These are phyloP conservation scores for Rubroboletus satanas DNA, from an alignment of 768 basidiomycete species.

Conservation along the genomic window DNA sequence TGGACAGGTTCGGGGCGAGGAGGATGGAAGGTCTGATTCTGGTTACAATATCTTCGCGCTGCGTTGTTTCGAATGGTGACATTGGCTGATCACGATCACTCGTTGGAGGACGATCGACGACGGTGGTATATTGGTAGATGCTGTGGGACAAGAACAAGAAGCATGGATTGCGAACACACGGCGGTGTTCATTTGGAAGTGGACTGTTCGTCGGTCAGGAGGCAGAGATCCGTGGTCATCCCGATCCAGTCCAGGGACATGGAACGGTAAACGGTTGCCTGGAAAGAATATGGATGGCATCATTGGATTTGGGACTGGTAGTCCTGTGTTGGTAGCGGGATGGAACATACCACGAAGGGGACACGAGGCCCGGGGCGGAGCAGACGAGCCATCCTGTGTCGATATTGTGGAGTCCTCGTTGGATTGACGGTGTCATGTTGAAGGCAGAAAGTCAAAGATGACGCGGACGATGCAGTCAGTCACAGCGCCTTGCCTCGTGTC, in stretches of 20 bases:
- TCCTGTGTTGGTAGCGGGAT: background rate
- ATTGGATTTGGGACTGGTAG: background rate
- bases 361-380: background rate
- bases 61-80: background rate
- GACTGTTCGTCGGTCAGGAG: constrained; percentile 8
- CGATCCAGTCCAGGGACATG: constrained; percentile 12
- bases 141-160: constrained; percentile 14
- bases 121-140: constrained; percentile 2
- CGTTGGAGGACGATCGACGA: constrained; percentile 6
- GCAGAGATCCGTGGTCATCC: constrained; percentile 7
- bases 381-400: constrained; percentile 13
- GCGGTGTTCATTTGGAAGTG: constrained; percentile 24
- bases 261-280: constrained; percentile 4
- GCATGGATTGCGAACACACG: background rate
- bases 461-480: background rate
- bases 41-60: background rate
- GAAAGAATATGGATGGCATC: background rate
- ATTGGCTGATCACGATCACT: constrained; percentile 15
- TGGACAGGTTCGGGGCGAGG: constrained; percentile 22
- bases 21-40: constrained; percentile 15
- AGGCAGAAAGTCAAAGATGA: background rate
- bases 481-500: constrained; percentile 8
- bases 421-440: background rate
- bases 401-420: constrained; percentile 1
- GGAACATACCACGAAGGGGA: background rate